Percentiles rank a stretch among this genome's conserved stretches.
Conservation (phyloP, 139 green algal species). For the Chlamydomonas incerta region DNA sequence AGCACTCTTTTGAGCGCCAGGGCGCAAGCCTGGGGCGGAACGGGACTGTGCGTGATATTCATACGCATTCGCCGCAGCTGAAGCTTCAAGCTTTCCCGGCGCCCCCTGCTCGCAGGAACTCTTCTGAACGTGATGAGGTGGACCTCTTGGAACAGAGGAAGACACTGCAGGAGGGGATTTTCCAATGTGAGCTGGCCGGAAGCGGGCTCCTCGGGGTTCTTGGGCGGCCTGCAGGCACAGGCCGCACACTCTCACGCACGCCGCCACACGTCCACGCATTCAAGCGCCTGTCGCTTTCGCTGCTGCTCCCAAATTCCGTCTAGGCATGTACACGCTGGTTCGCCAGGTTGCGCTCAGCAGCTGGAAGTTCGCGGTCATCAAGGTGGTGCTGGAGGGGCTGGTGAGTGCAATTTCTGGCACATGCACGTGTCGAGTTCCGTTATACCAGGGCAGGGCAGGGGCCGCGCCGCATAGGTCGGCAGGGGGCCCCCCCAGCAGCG, state of each 20-base stretch:
- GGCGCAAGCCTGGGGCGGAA: no score
- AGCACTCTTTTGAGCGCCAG: no score
- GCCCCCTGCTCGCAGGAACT: no score
- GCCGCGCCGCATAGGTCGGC: no score
- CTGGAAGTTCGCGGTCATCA: conserved; percentile 23
- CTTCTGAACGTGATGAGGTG: neutral
- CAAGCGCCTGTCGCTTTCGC: no score
- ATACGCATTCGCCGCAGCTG: no score
- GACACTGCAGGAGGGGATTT: conserved; percentile 14
- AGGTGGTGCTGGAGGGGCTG: conserved; percentile 18
- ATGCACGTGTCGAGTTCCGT: neutral
- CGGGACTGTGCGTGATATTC: no score
- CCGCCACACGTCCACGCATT: neutral
- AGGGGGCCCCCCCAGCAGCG: no score
- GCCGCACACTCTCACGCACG: no score
- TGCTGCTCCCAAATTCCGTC: neutral
- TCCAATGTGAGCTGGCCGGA: neutral
- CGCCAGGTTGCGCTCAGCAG: neutral
- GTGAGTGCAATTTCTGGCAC: no score
- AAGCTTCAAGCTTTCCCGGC: no score
- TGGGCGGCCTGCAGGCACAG: neutral
- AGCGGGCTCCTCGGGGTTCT: neutral
- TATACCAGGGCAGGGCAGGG: no score
- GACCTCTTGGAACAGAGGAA: conserved; percentile 25
- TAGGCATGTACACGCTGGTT: conserved; percentile 39